Base-by-base conservation (phyloP, 148 eudicot species). In the Limonium bicolor region DNA sequence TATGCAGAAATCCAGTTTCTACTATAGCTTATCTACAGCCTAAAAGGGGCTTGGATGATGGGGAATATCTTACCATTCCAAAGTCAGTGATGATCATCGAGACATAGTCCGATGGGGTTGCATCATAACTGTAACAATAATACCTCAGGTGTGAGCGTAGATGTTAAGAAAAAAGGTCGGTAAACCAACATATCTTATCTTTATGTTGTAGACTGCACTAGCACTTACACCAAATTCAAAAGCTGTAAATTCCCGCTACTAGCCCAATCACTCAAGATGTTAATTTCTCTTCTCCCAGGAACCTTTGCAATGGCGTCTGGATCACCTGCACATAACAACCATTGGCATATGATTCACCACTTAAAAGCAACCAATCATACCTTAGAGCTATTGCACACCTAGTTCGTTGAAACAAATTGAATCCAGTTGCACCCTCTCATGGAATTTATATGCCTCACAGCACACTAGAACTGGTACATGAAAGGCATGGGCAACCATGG, bases 371-470 rank as follows among this genome's bases (percentile, higher is more conserved):
- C 13, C 15, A 41, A 32, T 18, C 15, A 43, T 43, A 9, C 48
- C 14, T 4, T 26, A 6, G 8, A 24, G 48, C 15, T 7, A 7
- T 23, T 4, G 36, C 80, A 56, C 76, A 92, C 99, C 99, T 50
- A 92, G 99, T 66, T 92, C 99, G 62, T 92, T 92, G 48, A 68
- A 85, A 71, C 95, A 92, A 55, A 92, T 85, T 8, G 99, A 92
- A 80, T 92, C 95, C 19, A 92, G 99, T 42, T 85, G 99, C 55
- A 92, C 99, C 55, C 94, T 64, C 55, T 92, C 95, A 58, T 92
- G 99, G 68, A 90, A 90, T 53, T 92, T 92, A 61, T 92, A 92
- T 23, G 99, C 95, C 68, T 92, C 99, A 63, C 95, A 92, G 55
- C 99, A 84, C 49, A 90, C 78, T 61, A 90, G 57, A 20, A 90